Conservation (phyloP, 1,284 basidiomycete species). For the Anthracocystis walkeri region DNA sequence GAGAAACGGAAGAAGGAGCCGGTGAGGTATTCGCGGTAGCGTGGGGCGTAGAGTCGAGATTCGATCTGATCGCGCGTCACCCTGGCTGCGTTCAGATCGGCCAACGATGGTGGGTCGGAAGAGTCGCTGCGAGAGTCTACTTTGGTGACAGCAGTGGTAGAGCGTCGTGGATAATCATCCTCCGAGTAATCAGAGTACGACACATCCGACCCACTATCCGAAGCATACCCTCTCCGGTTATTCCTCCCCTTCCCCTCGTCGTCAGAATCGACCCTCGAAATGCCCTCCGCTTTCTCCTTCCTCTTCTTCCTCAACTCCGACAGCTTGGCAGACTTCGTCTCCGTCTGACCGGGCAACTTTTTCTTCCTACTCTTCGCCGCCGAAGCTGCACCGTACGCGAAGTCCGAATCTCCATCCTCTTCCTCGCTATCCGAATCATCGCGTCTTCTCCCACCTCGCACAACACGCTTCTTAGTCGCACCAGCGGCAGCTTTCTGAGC, state of each 20-base stretch:
- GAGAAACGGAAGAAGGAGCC: constrained; percentile 72
- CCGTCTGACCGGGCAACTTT: constrained; percentile 72
- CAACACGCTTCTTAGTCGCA: constrained; percentile 39
- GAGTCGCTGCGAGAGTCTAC: constrained; percentile 55
- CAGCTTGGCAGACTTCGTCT: constrained; percentile 57
- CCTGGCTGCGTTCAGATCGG: constrained; percentile 75
- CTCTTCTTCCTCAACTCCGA: constrained; percentile 56
- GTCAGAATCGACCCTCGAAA: constrained; percentile 25
- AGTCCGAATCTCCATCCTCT: constrained; percentile 74
- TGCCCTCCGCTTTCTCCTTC: constrained; percentile 50
- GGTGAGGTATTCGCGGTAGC: constrained; percentile 82
- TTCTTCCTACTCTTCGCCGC: constrained; percentile 84
- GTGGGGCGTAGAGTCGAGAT: constrained; percentile 77
- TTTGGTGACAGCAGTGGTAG: not conserved
- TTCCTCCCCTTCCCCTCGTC: constrained; percentile 33
- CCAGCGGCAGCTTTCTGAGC: constrained; percentile 73
- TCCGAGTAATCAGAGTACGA: constrained; percentile 48
- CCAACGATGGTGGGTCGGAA: constrained; percentile 73
- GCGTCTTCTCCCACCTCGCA: constrained; percentile 10
- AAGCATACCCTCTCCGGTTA: constrained; percentile 23
- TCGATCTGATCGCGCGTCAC: constrained; percentile 77
- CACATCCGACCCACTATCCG: constrained; percentile 6
- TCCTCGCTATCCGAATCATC: constrained; percentile 70
- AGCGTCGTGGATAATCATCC: constrained; percentile 31
- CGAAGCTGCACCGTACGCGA: constrained; percentile 73